Base-by-base conservation (phyloP, 2,329 filamentous ascomycete species). In the Calonectria leucothoes region DNA sequence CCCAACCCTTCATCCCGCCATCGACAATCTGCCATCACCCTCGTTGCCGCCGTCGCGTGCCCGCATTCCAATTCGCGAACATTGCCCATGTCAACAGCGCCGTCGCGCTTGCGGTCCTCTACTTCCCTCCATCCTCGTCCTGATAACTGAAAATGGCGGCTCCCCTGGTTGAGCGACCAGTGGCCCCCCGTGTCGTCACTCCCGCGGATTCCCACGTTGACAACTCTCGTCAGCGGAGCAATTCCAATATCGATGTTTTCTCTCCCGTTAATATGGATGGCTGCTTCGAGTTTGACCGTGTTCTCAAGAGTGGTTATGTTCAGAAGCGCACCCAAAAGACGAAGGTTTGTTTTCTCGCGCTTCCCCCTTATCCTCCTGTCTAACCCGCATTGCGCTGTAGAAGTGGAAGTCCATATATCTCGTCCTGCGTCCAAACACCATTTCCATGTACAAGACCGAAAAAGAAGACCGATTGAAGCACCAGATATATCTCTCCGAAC, bases 211-310 rank as follows among this genome's bases (percentile, higher is more conserved):
- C 71, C 52, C 77, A 78, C 6, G 61, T 74, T 42, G 69, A 77
- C n/a, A 66, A 76, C 31, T 35, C 77, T 25, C 76, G 79, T 52
- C 76, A 80, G 33, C 77, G 77, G 25, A 83, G 78, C 69, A 81
- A 82, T 57, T 78, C 81, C 29, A 80, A 83, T 31, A 82, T 93
- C 52, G 92, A 94, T 76, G 89, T 92, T 20, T 92, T 95, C 81
- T 97, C 95, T 35, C 95, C 95, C 6, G 95, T 98, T 76, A 98
- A 96, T 82, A 93, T 98, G 84, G 96, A 98, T 84, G 97, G 97
- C 75, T 97, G 95, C 84, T 99, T 98, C 83, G 96, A 97, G 81
- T 98, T 97, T 81, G 97, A 99, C 84, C 93, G 95, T 65, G 94
- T 98, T 69, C 90, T 98, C 83, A 98, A 98, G 86, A 92, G 93